Evolutionary conservation across 2,329 filamentous ascomycete species (phyloP).

Genomic region (Fragosphaeria purpurea): DNA sequence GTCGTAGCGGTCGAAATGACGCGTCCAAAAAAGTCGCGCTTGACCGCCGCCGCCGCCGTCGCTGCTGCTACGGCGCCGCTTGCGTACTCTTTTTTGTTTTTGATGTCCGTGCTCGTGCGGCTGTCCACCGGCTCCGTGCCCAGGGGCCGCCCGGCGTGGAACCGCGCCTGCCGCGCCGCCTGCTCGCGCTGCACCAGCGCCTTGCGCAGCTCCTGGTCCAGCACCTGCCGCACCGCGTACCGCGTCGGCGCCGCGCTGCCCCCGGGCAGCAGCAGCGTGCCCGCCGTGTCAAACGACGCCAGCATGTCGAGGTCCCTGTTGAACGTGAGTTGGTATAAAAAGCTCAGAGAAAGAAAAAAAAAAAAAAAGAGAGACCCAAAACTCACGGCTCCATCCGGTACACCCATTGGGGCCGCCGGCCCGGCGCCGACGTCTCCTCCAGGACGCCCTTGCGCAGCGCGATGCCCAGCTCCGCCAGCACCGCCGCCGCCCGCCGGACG

Average conservation of each 20-base stretch:
- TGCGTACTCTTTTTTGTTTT: constrained; percentile 2
- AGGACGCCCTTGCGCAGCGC: constrained; percentile 71
- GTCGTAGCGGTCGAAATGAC: constrained; percentile 36
- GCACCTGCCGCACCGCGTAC: constrained; percentile 87
- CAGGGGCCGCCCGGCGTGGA: constrained; percentile 39
- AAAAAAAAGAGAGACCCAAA: background rate
- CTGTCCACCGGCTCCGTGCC: constrained; percentile 13
- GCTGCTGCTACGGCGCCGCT: background rate
- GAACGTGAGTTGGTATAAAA: too few relatives aligned
- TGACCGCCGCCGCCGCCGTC: constrained; percentile 32
- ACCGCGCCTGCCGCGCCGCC: constrained; percentile 55
- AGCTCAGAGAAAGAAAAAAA: background rate
- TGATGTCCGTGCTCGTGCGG: constrained; percentile 1
- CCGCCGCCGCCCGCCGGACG: constrained; percentile 67
- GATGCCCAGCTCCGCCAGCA: constrained; percentile 75
- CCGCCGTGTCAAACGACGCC: constrained; percentile 60
- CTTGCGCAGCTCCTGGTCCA: constrained; percentile 81
- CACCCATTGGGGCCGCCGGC: constrained; percentile 55
- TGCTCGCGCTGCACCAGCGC: constrained; percentile 58
- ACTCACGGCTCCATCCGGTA: constrained; percentile 93
- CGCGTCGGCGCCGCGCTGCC: constrained; percentile 61
- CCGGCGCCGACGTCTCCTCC: constrained; percentile 43
- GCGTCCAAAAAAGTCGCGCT: constrained; percentile 80
- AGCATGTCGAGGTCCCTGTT: constrained; percentile 63
- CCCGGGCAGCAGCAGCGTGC: constrained; percentile 41